Evolutionary conservation across 176 grass and related monocot species (phyloP), one percentile per base, ranked within the genome.

Genomic region (Phyllostachys edulis): DNA sequence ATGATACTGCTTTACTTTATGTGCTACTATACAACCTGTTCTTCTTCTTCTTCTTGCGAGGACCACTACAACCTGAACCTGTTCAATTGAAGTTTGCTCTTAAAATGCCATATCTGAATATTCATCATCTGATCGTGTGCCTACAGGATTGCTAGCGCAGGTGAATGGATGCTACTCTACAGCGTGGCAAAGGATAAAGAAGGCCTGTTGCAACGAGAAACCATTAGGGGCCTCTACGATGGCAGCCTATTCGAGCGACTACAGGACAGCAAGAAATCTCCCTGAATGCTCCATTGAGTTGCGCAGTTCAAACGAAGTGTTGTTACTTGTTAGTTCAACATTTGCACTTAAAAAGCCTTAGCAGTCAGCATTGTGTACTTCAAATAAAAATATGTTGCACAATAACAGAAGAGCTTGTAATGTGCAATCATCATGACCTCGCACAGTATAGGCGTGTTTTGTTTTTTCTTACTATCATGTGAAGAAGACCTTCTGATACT

Each of bases 161-260:
- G 72, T 41, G 86, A 94, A 77, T 94, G 92, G 92, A 10, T 66
- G 9, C 6, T 94, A 20, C 75, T 91, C 11, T 91, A 91, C 80
- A 68, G 45, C 9, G 64, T 94, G 44, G 92, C 78, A 16, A 94
- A 87, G 87, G 83, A 94, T 67, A 82, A 87, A 27, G 75, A 80
- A 55, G 89, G 89, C 3, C 29, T 89, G 11, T 47, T 94, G 59
- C 68, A 89, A 37, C 69, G 89, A 21, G 89, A 94, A 55, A 81
- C 62, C 26, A 47, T 89, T 21, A 80, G 83, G 14, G 86, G 89
- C 4, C 42, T 21, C 47, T 94, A 77, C 12, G 92, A 94, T 73
- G 92, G 92, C 38, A 91, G 92, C 63, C 75, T 94, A 26, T 94
- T 94, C 80, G 89, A 91, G 45, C 45, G 66, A 15, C 55, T 94